Evolutionary conservation across 495 filamentous ascomycete genomes (phyloP).

Genomic region (Pseudevernia furfuracea): DNA sequence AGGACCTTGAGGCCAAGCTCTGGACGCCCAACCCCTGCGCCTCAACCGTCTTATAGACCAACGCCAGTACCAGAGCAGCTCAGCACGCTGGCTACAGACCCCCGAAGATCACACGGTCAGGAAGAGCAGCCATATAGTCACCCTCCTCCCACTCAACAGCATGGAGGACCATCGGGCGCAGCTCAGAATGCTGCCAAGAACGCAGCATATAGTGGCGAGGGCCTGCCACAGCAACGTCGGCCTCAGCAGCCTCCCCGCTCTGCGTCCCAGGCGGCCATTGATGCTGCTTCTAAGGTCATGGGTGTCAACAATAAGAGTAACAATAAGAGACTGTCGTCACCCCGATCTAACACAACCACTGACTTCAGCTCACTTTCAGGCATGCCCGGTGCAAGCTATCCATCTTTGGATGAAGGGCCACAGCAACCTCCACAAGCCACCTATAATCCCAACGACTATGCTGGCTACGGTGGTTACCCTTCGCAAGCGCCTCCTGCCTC

Average conservation of each 20-base stretch:
- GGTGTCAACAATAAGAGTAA: slow-evolving; percentile 28
- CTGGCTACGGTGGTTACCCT: slow-evolving; percentile 44
- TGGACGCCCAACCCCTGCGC: slow-evolving; percentile 40
- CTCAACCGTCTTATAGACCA: slow-evolving; percentile 33
- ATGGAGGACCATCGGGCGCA: slow-evolving; percentile 23
- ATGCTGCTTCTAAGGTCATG: slow-evolving; percentile 40
- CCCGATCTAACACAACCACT: slow-evolving; percentile 21
- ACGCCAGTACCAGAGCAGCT: slow-evolving; percentile 37
- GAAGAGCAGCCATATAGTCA: slow-evolving; percentile 32
- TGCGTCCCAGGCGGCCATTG: slow-evolving; percentile 39
- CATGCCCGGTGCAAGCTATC: slow-evolving; percentile 34
- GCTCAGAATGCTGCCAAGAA: slow-evolving; percentile 43
- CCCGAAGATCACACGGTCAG: slow-evolving; percentile 43
- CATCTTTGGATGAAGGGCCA: slow-evolving; percentile 23
- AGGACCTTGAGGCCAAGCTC: slow-evolving; percentile 56
- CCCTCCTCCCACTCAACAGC: slow-evolving; percentile 33
- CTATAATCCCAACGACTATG: slow-evolving; percentile 70
- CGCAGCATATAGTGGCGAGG: slow-evolving; percentile 30
- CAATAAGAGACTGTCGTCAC: slow-evolving; percentile 33
- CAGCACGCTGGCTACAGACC: slow-evolving; percentile 37
- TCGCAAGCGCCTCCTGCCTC: slow-evolving; percentile 36
- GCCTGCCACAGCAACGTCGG: slow-evolving; percentile 31
- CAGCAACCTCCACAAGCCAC: slow-evolving; percentile 52
- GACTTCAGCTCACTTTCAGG: slow-evolving; percentile 35
- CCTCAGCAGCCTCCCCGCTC: slow-evolving; percentile 38